Base-by-base conservation (phyloP, 306 rosid genomes). In the Prunus armeniaca region DNA sequence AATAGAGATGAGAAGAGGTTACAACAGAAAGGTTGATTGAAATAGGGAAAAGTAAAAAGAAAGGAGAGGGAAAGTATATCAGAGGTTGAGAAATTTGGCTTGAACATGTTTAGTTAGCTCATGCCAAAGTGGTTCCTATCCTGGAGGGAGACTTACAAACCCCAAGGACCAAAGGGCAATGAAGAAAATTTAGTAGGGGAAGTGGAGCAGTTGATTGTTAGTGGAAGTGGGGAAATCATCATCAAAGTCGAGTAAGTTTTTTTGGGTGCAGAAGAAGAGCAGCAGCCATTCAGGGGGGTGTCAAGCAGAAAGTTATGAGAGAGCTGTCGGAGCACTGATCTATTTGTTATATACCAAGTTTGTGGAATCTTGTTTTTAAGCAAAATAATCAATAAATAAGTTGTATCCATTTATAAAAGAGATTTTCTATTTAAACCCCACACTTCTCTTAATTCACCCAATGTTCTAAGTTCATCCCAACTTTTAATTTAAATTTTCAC, bases 51-150 rank as follows among this genome's bases (percentile, higher is more conserved):
- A 34, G 41, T 34, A 34, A 34, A 15, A 38, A 13, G 46, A 41
- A 38, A 55, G 19, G 9, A 34, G 52, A 45, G 28, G 50, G 10
- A 12, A 6, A 34, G 24, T 41, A 34, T 8, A 15, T 14, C 1
- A 62, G 45, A 45, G 46, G 15, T 15, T 6, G 25, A 24, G 25
- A 41, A 57, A 43, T 41, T 41, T 72, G 50, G 32, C 22, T 5
- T 34, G 67, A 57, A 56, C 5, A 17, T 17, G 38, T 38, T 12
- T 34, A 34, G 43, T 9, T 43, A 55, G 41, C 71, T 67, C 60
- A 15, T 75, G 65, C 58, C n/a, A 15, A 12, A 28, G 67, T 63
- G 63, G 72, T 67, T 68, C 12, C 71, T 46, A 11, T 68, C 58
- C 55, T 18, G 38, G 65, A 61, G 38, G 38, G 65, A 61, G 38